A percentile compares a stretch with the other conserved stretches of the same genome.
phyloP scores from a whole-genome alignment of 2,329 filamentous ascomycete species.

The Lasiodiplodia theobromae region DNA sequence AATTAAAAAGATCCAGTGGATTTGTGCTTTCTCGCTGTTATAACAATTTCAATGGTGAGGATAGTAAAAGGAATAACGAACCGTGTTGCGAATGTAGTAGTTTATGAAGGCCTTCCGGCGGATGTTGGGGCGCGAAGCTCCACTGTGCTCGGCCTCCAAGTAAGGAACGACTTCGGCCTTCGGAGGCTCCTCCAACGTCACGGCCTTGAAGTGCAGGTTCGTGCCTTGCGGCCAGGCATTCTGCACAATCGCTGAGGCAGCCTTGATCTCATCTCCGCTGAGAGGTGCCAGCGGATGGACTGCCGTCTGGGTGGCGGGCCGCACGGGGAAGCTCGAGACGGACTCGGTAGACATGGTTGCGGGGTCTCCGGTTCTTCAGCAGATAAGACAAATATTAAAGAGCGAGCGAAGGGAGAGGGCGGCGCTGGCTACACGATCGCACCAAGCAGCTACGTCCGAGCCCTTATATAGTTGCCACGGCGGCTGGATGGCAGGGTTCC shows the following conservation, averaged over 20 bases:
- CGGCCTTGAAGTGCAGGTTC: slow-evolving; percentile 69
- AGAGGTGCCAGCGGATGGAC: slow-evolving; percentile 68
- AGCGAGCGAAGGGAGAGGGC: background rate
- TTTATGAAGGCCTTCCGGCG: slow-evolving; percentile 63
- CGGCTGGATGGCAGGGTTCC: slow-evolving; percentile 4
- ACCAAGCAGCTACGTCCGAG: background rate
- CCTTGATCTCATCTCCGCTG: slow-evolving; percentile 63
- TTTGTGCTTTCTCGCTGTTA: background rate
- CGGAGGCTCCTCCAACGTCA: slow-evolving; percentile 70
- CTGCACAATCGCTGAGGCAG: slow-evolving; percentile 58
- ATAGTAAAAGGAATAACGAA: slow-evolving; percentile 49
- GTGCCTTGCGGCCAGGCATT: slow-evolving; percentile 63
- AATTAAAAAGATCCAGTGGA: slow-evolving; percentile 26
- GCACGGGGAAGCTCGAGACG: slow-evolving; percentile 21
- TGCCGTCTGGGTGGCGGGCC: slow-evolving; percentile 1
- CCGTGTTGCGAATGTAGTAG: slow-evolving; percentile 67
- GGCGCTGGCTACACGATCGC: background rate
- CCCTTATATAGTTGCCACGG: background rate
- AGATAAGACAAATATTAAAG: background rate
- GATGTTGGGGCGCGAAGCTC: slow-evolving; percentile 58
- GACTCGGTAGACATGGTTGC: slow-evolving; percentile 24
- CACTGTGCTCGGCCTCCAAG: slow-evolving; percentile 66
- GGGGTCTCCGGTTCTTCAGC: background rate
- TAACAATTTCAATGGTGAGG: too few relatives aligned
- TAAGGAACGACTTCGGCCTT: slow-evolving; percentile 68